A percentile compares a stretch with the other conserved stretches of the same genome.
Conservation (phyloP, 257 asterid species). For the Linaria vulgaris region DNA sequence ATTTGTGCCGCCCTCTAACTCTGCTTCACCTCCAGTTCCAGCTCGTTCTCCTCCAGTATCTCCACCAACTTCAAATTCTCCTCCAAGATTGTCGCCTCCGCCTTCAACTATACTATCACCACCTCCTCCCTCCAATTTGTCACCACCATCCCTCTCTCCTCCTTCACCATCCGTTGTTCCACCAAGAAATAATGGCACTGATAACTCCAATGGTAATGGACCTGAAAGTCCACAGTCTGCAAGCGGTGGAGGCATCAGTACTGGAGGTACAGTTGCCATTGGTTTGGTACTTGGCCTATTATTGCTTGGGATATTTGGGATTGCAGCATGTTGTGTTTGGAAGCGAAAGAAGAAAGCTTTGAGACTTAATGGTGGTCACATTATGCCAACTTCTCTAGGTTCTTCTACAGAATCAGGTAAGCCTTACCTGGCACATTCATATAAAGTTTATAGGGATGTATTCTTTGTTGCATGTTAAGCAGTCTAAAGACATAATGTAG, state of each 20-base stretch:
- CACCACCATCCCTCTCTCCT: constrained; percentile 35
- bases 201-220: constrained; percentile 27
- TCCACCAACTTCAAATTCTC: constrained; percentile 29
- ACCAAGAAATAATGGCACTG: constrained; percentile 37
- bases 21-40: constrained; percentile 39
- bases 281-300: constrained; percentile 39
- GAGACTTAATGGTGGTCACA: constrained; percentile 46
- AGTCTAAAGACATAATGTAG: constrained; percentile 20
- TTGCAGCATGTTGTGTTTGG: constrained; percentile 47
- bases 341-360: constrained; percentile 66
- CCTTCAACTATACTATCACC: constrained; percentile 32
- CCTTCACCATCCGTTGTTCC: constrained; percentile 45
- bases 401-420: constrained; percentile 67
- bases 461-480: constrained; percentile 4
- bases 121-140: constrained; percentile 33
- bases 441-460: constrained; percentile 10
- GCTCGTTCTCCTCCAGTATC: constrained; percentile 44
- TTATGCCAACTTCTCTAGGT: constrained; percentile 53
- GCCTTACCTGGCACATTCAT: constrained; percentile 3
- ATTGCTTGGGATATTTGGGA: constrained; percentile 55
- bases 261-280: constrained; percentile 51
- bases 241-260: constrained; percentile 45
- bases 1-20: constrained; percentile 30
- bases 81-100: constrained; percentile 42
- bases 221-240: constrained; percentile 41